Percentiles rank a stretch among this genome's conserved stretches.
phyloP scores from a whole-genome alignment of 177 flowering plant genomes.

The Vitis hybrid region DNA sequence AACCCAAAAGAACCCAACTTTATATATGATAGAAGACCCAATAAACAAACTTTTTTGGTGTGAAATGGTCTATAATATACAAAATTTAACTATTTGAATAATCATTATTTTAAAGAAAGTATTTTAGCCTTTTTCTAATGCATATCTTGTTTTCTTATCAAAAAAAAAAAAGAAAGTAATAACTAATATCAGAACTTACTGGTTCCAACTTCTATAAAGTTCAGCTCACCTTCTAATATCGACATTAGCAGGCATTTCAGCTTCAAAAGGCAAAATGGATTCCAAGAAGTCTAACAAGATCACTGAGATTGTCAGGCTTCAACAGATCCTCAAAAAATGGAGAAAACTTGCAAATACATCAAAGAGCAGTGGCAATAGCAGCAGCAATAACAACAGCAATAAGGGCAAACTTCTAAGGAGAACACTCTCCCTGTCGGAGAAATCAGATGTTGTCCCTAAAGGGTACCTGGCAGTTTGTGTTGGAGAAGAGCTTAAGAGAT shows the following conservation, averaged over 20 bases:
- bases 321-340: conserved; percentile 90
- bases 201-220: conserved; percentile 10
- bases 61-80: no score
- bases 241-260: not conserved
- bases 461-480: conserved; percentile 52
- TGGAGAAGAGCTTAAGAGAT: conserved; percentile 47
- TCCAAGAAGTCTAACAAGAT: conserved; percentile 84
- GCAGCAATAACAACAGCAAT: conserved; percentile 29
- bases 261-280: conserved; percentile 39
- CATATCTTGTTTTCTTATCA: no score
- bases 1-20: no score
- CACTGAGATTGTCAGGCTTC: conserved; percentile 88
- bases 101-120: no score
- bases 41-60: no score
- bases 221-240: not conserved
- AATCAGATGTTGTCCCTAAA: conserved; percentile 35
- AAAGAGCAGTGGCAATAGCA: conserved; percentile 17
- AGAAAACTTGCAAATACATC: conserved; percentile 69
- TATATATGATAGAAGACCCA: no score
- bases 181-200: no score
- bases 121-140: no score
- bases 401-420: conserved; percentile 73
- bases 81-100: no score
- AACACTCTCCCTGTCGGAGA: conserved; percentile 69
- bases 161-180: no score